A percentile compares a stretch with the other conserved stretches of the same genome.
Conservation (phyloP, 2,329 filamentous ascomycete species). For the Trichophaea hybrida region DNA sequence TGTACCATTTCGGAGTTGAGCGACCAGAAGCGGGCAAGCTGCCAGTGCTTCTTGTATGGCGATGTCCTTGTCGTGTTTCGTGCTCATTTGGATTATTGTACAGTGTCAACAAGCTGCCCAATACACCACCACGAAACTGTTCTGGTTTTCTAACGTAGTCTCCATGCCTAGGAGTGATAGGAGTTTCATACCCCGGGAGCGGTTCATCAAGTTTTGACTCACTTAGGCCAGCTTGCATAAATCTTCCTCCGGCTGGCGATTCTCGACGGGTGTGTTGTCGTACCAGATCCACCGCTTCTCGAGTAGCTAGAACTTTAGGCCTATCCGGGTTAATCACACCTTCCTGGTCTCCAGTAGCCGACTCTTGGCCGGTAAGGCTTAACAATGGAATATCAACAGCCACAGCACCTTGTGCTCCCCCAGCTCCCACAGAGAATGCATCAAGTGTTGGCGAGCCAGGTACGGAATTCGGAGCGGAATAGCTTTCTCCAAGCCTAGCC, state of each 20-base stretch:
- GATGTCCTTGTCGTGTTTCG: slow-evolving; percentile 28
- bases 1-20: slow-evolving; percentile 23
- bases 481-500: slow-evolving; percentile 16
- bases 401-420: slow-evolving; percentile 7
- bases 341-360: not conserved
- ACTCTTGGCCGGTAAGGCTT: slow-evolving; percentile 2
- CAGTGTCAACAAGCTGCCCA: slow-evolving; percentile 58
- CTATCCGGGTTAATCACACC: slow-evolving; percentile 1
- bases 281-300: slow-evolving; percentile 20
- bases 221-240: not conserved
- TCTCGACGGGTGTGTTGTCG: slow-evolving; percentile 20
- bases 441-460: slow-evolving; percentile 13
- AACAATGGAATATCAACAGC: slow-evolving; percentile 15
- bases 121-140: slow-evolving; percentile 57
- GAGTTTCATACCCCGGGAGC: slow-evolving; percentile 11
- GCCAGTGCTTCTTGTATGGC: slow-evolving; percentile 18
- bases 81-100: slow-evolving; percentile 35
- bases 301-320: slow-evolving; percentile 9
- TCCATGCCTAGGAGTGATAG: slow-evolving; percentile 31
- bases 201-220: slow-evolving; percentile 1
- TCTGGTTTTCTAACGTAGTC: slow-evolving; percentile 52
- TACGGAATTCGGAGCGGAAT: slow-evolving; percentile 18
- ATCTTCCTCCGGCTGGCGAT: not conserved
- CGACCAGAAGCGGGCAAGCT: slow-evolving; percentile 17
- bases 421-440: slow-evolving; percentile 10